Evolutionary conservation across 345 rosid genomes (phyloP).

Genomic region (Eucalyptus microcorys): DNA sequence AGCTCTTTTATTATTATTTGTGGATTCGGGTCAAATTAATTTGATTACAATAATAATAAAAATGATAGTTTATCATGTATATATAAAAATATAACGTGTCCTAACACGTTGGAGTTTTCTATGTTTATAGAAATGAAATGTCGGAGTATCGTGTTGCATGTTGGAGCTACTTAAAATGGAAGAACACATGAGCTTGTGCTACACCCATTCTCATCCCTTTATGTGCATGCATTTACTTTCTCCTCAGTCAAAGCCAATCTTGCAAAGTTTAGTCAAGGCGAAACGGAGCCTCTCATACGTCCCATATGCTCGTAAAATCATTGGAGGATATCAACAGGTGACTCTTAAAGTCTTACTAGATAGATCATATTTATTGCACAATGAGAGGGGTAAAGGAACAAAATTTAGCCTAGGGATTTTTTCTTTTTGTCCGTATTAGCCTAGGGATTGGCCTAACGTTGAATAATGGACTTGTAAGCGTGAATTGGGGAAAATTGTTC

Average conservation of each 20-base stretch:
- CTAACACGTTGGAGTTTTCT: accelerated
- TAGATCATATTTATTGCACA: neutral
- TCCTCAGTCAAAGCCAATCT: neutral
- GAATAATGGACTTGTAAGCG: neutral
- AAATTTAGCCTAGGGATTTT: neutral
- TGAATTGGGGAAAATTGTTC: neutral
- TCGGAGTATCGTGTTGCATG: accelerated
- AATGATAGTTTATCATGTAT: too few species aligned
- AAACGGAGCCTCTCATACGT: neutral
- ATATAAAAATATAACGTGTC: too few species aligned
- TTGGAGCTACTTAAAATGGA: neutral
- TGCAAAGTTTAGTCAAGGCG: neutral
- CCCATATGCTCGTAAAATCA: neutral
- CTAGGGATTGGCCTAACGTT: neutral
- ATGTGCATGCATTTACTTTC: neutral
- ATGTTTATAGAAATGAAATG: too few species aligned
- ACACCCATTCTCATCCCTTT: neutral
- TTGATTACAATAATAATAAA: too few species aligned
- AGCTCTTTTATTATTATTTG: too few species aligned
- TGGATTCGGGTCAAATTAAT: too few species aligned
- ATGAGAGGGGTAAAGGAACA: neutral
- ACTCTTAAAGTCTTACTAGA: neutral
- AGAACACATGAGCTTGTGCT: neutral
- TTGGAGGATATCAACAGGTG: neutral
- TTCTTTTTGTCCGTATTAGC: neutral